Evolutionary conservation across 441 rosid genomes (phyloP).

Genomic region (Croton laevigatus): DNA sequence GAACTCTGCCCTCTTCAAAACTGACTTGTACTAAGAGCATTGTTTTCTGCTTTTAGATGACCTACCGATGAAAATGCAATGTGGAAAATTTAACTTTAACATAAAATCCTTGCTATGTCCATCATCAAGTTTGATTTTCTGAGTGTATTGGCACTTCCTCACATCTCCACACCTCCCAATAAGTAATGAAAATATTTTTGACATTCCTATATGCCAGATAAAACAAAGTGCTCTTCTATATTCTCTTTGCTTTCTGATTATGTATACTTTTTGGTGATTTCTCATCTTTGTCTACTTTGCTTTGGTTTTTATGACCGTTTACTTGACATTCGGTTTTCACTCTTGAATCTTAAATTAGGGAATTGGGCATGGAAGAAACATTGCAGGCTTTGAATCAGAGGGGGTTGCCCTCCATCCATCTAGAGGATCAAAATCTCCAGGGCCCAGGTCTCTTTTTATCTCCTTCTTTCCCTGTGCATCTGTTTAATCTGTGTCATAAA

Average conservation of each 20-base stretch:
- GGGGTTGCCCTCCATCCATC: slow-evolving; percentile 52
- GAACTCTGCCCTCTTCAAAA: not conserved
- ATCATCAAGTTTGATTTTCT: not conserved
- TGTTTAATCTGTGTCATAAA: not conserved
- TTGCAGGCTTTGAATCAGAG: slow-evolving; percentile 48
- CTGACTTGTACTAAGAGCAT: not conserved
- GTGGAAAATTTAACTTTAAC: not conserved
- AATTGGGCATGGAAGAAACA: slow-evolving; percentile 41
- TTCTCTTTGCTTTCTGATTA: not conserved
- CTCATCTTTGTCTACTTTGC: not conserved
- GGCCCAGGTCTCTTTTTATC: slow-evolving; percentile 39
- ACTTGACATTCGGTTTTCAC: slow-evolving; percentile 19
- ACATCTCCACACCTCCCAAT: not conserved
- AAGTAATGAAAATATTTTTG: not conserved
- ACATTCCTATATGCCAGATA: not conserved
- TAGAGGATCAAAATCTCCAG: slow-evolving; percentile 38
- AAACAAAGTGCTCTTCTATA: not conserved
- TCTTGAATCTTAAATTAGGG: slow-evolving; percentile 41
- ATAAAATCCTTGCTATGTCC: not conserved
- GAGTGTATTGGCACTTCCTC: not conserved
- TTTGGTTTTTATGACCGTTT: slow-evolving; percentile 11
- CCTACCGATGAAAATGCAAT: not conserved
- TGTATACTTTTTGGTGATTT: not conserved
- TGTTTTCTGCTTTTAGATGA: not conserved
- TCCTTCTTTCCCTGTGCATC: slow-evolving; percentile 29